Evolutionary conservation across 768 basidiomycete genomes (phyloP).

Genomic region (Lentinula boryana): DNA sequence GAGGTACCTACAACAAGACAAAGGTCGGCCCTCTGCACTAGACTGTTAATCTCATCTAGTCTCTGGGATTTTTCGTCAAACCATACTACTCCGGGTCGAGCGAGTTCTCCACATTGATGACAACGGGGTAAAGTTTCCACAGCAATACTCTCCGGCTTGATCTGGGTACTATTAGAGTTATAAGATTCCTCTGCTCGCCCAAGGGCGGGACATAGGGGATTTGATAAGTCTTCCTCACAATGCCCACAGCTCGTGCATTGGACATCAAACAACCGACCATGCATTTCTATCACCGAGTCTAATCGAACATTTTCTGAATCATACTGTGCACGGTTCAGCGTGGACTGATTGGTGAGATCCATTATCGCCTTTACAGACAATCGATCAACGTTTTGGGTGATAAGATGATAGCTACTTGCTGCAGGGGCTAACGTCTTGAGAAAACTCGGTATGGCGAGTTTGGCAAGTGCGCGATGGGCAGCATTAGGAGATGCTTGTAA

Average conservation of each 20-base stretch:
- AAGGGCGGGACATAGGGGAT: conserved; percentile 41
- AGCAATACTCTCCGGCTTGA: neutral
- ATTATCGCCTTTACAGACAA: conserved; percentile 36
- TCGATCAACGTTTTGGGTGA: conserved; percentile 61
- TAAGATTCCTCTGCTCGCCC: conserved; percentile 33
- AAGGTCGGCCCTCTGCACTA: conserved; percentile 42
- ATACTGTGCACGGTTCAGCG: conserved; percentile 4
- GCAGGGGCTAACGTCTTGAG: conserved; percentile 32
- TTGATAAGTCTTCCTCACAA: conserved; percentile 29
- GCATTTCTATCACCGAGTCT: conserved; percentile 46
- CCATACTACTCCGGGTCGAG: conserved; percentile 35
- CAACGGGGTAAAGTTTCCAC: neutral
- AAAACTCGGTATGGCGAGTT: conserved; percentile 32
- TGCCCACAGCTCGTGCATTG: conserved; percentile 44
- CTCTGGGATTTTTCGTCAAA: conserved; percentile 42
- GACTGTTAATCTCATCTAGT: conserved; percentile 29
- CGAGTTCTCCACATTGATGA: neutral
- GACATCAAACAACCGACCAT: conserved; percentile 52
- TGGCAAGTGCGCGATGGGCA: conserved; percentile 48
- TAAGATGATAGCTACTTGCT: conserved; percentile 37
- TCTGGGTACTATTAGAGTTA: conserved; percentile 15
- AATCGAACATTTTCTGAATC: neutral
- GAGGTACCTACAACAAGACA: conserved; percentile 52
- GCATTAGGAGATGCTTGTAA: conserved; percentile 43
- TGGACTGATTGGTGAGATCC: conserved; percentile 10